Evolutionary conservation across 352 stramenopile species (phyloP).

Genomic region (Phytophthora melonis): DNA sequence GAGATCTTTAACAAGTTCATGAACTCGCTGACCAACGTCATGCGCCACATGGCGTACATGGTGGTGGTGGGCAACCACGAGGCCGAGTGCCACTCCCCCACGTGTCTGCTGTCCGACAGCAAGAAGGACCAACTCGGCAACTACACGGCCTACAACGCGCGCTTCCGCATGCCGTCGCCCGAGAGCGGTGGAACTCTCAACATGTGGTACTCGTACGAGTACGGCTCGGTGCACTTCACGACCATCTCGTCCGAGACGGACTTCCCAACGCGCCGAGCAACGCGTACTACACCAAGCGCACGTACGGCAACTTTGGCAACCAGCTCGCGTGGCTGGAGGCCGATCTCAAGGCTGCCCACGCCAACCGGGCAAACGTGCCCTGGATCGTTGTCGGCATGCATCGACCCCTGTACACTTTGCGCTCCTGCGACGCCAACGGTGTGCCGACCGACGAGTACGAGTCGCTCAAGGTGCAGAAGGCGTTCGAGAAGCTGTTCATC

Average conservation of each 20-base stretch:
- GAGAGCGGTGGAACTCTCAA: constrained; percentile 52
- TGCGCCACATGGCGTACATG: constrained; percentile 73
- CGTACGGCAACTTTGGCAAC: constrained; percentile 47
- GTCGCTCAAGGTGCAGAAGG: constrained; percentile 50
- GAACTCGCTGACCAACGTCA: constrained; percentile 56
- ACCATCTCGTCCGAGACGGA: constrained; percentile 81
- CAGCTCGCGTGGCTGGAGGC: constrained; percentile 60
- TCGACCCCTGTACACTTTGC: constrained; percentile 58
- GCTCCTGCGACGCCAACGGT: constrained; percentile 42
- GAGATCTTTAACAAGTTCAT: constrained; percentile 78
- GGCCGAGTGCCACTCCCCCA: constrained; percentile 44
- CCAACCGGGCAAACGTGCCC: constrained; percentile 50
- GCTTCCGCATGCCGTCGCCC: constrained; percentile 51
- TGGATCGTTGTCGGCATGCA: constrained; percentile 68
- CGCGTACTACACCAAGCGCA: constrained; percentile 40
- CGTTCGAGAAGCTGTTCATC: constrained; percentile 64
- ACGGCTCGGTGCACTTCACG: constrained; percentile 75
- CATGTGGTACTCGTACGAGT: constrained; percentile 63
- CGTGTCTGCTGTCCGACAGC: constrained; percentile 35
- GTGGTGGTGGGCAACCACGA: constrained; percentile 71
- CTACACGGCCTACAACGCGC: constrained; percentile 68
- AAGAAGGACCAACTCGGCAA: constrained; percentile 50
- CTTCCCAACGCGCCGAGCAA: constrained; percentile 48
- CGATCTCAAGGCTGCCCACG: constrained; percentile 54
- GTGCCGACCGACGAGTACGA: constrained; percentile 42